Evolutionary conservation across 78 protist species (phyloP), one percentile per base, ranked within the genome.

Genomic region (Acrasis kona): DNA sequence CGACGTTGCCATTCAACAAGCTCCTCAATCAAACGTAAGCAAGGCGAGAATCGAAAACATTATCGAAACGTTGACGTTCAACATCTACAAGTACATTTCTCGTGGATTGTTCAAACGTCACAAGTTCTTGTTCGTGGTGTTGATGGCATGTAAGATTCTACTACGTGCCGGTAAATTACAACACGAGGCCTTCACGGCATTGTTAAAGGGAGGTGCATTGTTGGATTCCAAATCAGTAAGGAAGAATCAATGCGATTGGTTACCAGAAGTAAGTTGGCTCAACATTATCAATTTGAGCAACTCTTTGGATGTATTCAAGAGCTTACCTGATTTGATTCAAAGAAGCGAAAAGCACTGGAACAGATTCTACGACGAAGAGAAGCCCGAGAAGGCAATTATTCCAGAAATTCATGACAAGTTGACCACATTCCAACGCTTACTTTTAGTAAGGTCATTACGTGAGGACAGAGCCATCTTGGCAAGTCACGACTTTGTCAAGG

Each of bases 191-290:
- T 80, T 85, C 37, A 2, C 37, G 7, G 6, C 66, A 29, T 19
- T 86, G 38, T 41, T 88, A 72, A 86, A 86, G 77, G 92, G 92
- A 0, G 93, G 93, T 0, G 88, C 84, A 19, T 85, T 90, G 5
- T 77, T 92, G 19, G 87, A 83, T 38, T 67, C 61, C 64, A 65
- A 79, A 29, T 0, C 39, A n/a, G 81, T 66, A 35, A 8, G 19
- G 39, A 35, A 27, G 39, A 84, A 79, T 79, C 91, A 89, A 9
- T 34, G 19, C 10, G 39, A 31, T 65, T 89, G 96, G 91, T 9
- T 92, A 19, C 75, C 86, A 0, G 93, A 86, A 37, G 7, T 1
- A 1, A 39, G 76, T 32, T 93, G 97, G 97, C 72, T 83, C 27
- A 80, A 89, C 71, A 0, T 76, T 37, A 10, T 84, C 74, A 69